Percentiles rank a stretch among this genome's conserved stretches.
phyloP scores from a whole-genome alignment of 352 stramenopile genomes.

The Phytophthora rubi region DNA sequence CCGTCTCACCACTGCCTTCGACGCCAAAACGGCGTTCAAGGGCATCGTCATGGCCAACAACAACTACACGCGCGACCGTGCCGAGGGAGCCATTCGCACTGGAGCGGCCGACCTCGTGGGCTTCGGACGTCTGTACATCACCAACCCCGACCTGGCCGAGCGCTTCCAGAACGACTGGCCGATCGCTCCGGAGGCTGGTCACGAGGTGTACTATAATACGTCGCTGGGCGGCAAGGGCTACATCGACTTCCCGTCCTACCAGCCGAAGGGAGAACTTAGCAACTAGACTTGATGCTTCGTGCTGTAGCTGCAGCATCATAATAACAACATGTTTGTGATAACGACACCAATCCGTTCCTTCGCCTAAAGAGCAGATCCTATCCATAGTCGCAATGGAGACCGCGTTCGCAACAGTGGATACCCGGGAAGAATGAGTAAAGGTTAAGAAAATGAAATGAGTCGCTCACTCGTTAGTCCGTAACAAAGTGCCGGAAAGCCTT shows the following conservation, averaged over 20 bases:
- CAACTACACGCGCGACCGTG: slow-evolving; percentile 43
- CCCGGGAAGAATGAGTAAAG: too few species aligned
- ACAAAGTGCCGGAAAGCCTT: too few species aligned
- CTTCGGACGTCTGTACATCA: slow-evolving; percentile 51
- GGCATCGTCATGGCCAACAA: slow-evolving; percentile 41
- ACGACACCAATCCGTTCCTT: neutral
- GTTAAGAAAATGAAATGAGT: too few species aligned
- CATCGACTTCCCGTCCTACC: slow-evolving; percentile 36
- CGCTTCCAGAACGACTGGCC: slow-evolving; percentile 41
- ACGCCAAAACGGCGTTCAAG: slow-evolving; percentile 40
- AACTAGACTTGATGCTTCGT: neutral
- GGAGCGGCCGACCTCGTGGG: slow-evolving; percentile 38
- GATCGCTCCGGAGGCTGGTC: slow-evolving; percentile 13
- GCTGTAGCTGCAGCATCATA: neutral
- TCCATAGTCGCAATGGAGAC: neutral
- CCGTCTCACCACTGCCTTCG: slow-evolving; percentile 32
- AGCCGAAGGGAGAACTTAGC: slow-evolving; percentile 11
- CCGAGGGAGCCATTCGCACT: slow-evolving; percentile 38
- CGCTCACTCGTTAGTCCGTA: too few species aligned
- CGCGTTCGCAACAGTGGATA: too few species aligned
- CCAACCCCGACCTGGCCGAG: slow-evolving; percentile 54
- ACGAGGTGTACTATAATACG: slow-evolving; percentile 40
- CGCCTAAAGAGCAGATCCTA: too few species aligned
- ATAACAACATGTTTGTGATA: neutral
- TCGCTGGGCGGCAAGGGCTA: slow-evolving; percentile 32